phyloP scores from a whole-genome alignment of 2,329 filamentous ascomycete species.

The Podosphaera aphanis region DNA sequence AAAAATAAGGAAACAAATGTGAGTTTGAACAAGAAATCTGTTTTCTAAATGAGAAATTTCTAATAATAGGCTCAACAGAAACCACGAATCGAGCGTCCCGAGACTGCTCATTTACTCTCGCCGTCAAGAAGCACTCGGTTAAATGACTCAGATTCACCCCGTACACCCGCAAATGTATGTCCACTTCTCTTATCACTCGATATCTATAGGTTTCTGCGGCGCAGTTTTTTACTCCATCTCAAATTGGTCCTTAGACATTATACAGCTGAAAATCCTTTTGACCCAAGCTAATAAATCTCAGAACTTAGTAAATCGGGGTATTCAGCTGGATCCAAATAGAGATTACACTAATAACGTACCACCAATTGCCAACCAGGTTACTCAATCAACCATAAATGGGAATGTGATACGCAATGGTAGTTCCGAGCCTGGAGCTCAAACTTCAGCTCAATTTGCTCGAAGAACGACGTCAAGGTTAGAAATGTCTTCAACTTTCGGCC shows the following conservation, averaged over 20 bases:
- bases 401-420: neutral
- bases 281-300: neutral
- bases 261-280: neutral
- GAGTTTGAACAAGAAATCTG: slow-evolving; percentile 13
- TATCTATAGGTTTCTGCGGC: no score
- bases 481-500: slow-evolving; percentile 3
- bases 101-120: neutral
- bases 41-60: slow-evolving; percentile 7
- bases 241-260: no score
- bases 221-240: no score
- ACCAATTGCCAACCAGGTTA: neutral
- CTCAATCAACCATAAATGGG: neutral
- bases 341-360: neutral
- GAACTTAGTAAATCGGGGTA: neutral
- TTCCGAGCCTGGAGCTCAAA: slow-evolving; percentile 21
- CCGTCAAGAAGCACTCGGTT: neutral
- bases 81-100: neutral
- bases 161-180: neutral
- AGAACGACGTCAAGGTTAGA: slow-evolving; percentile 6
- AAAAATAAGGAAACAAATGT: slow-evolving; percentile 12
- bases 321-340: neutral
- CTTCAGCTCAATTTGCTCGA: slow-evolving; percentile 13
- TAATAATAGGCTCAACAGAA: neutral
- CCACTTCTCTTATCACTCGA: neutral
- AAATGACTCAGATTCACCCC: neutral